These are phyloP conservation scores for Fusarium sp. DNA, from an alignment of 2,329 filamentous ascomycete species.

Conservation along the genomic window DNA sequence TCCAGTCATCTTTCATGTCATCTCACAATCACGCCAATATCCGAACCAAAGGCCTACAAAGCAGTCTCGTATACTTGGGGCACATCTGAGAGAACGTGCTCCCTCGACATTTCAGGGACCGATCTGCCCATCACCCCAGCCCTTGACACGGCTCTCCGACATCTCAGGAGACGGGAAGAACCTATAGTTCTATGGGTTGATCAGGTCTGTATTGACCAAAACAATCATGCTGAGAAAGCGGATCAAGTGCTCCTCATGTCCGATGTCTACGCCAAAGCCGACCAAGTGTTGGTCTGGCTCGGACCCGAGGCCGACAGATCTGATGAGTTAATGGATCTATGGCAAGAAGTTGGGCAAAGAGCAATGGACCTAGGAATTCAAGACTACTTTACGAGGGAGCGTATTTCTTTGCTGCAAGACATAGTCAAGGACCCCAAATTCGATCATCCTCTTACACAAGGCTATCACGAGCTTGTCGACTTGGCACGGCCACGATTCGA, in stretches of 20 bases:
- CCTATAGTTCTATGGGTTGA: neutral
- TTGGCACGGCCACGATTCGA: neutral
- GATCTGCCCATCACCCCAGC: neutral
- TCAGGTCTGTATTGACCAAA: constrained; percentile 3
- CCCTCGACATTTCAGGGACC: neutral
- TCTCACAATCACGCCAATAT: neutral
- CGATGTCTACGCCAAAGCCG: neutral
- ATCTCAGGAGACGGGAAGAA: neutral
- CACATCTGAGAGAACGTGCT: neutral
- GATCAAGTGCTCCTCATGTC: constrained; percentile 8
- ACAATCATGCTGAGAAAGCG: neutral
- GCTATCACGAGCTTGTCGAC: neutral
- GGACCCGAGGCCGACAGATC: neutral
- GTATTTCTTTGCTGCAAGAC: neutral
- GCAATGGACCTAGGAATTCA: neutral
- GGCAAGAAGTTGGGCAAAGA: neutral
- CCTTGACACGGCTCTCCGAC: neutral
- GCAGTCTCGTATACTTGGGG: constrained; percentile 8
- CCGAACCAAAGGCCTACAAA: neutral
- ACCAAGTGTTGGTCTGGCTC: constrained; percentile 4
- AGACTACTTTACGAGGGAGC: neutral
- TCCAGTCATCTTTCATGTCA: neutral
- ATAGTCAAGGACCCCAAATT: neutral
- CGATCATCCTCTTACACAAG: neutral
- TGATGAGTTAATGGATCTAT: constrained; percentile 3